Conservation (phyloP, 1,139 yeast genomes). For the Pichia sp. region DNA sequence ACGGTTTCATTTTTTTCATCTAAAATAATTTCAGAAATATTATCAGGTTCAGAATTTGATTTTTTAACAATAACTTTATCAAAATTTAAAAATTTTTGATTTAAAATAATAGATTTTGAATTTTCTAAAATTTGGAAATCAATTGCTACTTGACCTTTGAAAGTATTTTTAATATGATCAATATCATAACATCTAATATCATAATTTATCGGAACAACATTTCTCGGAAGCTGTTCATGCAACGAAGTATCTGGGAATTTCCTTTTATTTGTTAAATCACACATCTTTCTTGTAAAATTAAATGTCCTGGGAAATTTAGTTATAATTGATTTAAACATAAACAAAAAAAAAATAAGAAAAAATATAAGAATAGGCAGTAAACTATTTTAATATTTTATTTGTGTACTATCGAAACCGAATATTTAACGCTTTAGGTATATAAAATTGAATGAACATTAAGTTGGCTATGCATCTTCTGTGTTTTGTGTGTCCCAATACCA, state of each 20-base stretch:
- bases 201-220: conserved; percentile 41
- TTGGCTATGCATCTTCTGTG: too few species aligned
- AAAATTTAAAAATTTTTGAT: conserved; percentile 33
- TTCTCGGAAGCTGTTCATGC: conserved; percentile 41
- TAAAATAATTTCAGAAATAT: conserved; percentile 12
- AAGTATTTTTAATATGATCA: conserved; percentile 30
- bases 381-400: too few species aligned
- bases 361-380: too few species aligned
- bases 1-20: conserved; percentile 48
- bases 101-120: conserved; percentile 38
- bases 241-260: conserved; percentile 25
- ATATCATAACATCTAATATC: conserved; percentile 36
- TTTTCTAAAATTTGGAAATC: conserved; percentile 32
- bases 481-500: too few species aligned
- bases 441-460: too few species aligned
- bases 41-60: conserved; percentile 16
- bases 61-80: conserved; percentile 16
- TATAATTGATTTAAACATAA: conserved; percentile 4
- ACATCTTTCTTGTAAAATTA: conserved; percentile 6
- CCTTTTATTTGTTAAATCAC: conserved; percentile 2
- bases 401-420: too few species aligned
- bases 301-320: neutral
- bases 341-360: neutral
- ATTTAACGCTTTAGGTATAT: too few species aligned
- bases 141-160: conserved; percentile 39